phyloP scores from a whole-genome alignment of 306 rosid species.

The Lathyrus sativus region DNA sequence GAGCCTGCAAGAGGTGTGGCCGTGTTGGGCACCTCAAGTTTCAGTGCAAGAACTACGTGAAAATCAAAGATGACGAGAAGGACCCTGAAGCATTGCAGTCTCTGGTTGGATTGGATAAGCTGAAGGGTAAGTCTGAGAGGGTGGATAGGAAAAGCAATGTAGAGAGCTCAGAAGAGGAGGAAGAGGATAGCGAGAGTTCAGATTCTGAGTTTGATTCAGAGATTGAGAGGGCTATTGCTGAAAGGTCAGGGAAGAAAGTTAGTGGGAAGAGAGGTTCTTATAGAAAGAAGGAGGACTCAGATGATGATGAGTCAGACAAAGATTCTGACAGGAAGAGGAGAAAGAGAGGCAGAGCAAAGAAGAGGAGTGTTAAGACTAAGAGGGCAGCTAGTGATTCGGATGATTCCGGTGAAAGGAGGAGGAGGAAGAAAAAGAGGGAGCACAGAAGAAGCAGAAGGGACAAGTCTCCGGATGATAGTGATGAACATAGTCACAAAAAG shows the following conservation, averaged over 20 bases:
- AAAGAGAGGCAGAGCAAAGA: conserved; percentile 87
- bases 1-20: conserved; percentile 90
- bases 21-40: conserved; percentile 93
- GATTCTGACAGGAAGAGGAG: conserved; percentile 57
- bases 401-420: conserved; percentile 56
- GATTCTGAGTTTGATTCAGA: conserved; percentile 79
- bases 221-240: conserved; percentile 76
- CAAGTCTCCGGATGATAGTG: conserved; percentile 42
- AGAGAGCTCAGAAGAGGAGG: conserved; percentile 70
- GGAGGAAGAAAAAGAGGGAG: conserved; percentile 61
- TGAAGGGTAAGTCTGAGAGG: conserved; percentile 61
- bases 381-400: conserved; percentile 66
- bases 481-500: conserved; percentile 32
- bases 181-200: conserved; percentile 68
- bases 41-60: conserved; percentile 88
- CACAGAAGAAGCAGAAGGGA: conserved; percentile 51
- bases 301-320: conserved; percentile 52
- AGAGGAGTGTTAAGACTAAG: conserved; percentile 62
- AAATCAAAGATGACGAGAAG: conserved; percentile 75
- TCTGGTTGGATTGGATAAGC: conserved; percentile 61
- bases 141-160: conserved; percentile 40
- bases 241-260: conserved; percentile 60
- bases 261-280: conserved; percentile 46
- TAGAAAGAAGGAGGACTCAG: conserved; percentile 50
- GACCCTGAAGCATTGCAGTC: conserved; percentile 58